phyloP scores from a whole-genome alignment of 1,139 yeast genomes.

The Yamadazyma triangularis region DNA sequence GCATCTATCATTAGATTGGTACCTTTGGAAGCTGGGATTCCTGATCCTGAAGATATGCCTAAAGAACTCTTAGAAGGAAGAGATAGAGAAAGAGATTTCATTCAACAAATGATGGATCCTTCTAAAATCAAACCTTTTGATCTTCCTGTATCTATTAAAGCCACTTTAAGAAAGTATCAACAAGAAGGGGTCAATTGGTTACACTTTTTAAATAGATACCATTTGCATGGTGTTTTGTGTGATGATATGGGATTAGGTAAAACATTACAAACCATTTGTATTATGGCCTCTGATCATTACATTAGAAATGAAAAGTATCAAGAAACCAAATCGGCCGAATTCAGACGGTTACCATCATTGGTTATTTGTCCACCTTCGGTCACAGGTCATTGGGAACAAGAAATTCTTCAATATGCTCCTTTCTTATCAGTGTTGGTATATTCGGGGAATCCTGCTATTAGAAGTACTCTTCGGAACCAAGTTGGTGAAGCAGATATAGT shows the following conservation, averaged over 20 bases:
- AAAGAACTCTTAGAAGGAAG: conserved; percentile 79
- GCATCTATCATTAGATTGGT: conserved; percentile 94
- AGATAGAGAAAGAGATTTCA: conserved; percentile 90
- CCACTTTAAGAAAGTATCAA: conserved; percentile 90
- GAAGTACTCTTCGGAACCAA: conserved; percentile 52
- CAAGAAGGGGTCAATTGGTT: conserved; percentile 99
- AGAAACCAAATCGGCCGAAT: conserved; percentile 61
- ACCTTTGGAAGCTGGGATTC: conserved; percentile 96
- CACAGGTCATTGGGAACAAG: conserved; percentile 99
- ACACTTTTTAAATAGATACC: conserved; percentile 91
- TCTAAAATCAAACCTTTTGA: conserved; percentile 83
- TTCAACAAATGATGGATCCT: conserved; percentile 99
- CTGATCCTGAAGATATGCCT: conserved; percentile 94
- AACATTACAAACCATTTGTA: conserved; percentile 94
- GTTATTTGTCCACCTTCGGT: conserved; percentile 95
- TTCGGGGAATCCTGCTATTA: conserved; percentile 85
- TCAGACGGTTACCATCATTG: conserved; percentile 73
- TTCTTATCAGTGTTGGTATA: conserved; percentile 78
- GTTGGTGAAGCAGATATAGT: conserved; percentile 71
- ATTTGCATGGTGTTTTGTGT: conserved; percentile 93
- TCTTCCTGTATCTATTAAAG: conserved; percentile 87
- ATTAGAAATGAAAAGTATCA: conserved; percentile 67
- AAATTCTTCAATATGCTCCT: conserved; percentile 85
- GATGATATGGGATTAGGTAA: conserved; percentile 99
- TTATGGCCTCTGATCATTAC: conserved; percentile 93